These are phyloP conservation scores for Hypoxylon trugodes DNA, from an alignment of 495 filamentous ascomycete genomes.

Conservation along the genomic window DNA sequence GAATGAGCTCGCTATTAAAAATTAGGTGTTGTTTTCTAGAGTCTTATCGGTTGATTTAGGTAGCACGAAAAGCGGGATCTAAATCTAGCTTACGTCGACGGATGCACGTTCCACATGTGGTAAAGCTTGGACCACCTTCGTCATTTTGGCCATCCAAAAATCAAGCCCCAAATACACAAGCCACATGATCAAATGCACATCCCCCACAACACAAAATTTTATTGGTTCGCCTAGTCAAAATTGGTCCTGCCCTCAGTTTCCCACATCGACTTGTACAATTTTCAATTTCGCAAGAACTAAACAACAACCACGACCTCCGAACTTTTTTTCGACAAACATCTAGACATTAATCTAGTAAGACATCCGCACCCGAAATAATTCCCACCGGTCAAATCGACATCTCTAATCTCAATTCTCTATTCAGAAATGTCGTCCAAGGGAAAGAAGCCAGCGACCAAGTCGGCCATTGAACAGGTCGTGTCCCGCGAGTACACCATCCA, in stretches of 20 bases:
- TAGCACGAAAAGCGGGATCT: too few relatives aligned
- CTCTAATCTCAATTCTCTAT: conserved; percentile 26
- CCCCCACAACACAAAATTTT: conserved; percentile 35
- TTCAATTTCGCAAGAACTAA: conserved; percentile 46
- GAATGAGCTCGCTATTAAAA: too few relatives aligned
- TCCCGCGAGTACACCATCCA: conserved; percentile 99
- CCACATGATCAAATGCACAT: conserved; percentile 7
- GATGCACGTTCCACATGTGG: too few relatives aligned
- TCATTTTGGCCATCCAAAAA: background rate
- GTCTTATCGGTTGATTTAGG: too few relatives aligned
- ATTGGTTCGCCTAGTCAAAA: conserved; percentile 46
- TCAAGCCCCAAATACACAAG: conserved; percentile 2
- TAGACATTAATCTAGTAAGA: conserved; percentile 43
- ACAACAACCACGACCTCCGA: conserved; percentile 37
- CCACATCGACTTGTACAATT: conserved; percentile 43
- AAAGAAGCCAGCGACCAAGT: conserved; percentile 76
- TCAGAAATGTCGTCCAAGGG: conserved; percentile 77
- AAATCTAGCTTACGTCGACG: too few relatives aligned
- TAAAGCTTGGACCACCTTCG: too few relatives aligned
- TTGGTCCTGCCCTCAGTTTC: conserved; percentile 46
- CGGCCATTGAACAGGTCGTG: conserved; percentile 97
- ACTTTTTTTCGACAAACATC: conserved; percentile 41
- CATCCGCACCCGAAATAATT: conserved; percentile 3
- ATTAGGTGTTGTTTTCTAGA: too few relatives aligned
- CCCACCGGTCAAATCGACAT: background rate